Evolutionary conservation across 768 basidiomycete species (phyloP).

Genomic region (Gloeopeniophorella convolvens): DNA sequence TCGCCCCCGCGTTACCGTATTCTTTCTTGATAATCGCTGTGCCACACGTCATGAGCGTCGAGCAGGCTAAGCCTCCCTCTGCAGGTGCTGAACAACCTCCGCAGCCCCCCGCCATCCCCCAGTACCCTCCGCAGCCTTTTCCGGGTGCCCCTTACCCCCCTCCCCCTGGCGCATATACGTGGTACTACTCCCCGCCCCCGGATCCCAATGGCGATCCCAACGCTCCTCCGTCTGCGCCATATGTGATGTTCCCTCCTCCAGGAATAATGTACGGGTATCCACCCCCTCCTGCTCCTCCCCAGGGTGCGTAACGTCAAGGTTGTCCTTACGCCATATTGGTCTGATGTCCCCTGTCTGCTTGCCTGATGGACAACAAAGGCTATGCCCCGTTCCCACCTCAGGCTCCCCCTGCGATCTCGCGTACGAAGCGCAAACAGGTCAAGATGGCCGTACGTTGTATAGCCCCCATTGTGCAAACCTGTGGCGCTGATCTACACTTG

Average conservation of each 20-base stretch:
- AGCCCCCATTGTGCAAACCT: not conserved
- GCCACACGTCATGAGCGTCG: slow-evolving; percentile 16
- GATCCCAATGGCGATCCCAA: slow-evolving; percentile 17
- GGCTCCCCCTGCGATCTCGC: slow-evolving; percentile 25
- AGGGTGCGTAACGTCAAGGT: slow-evolving; percentile 5
- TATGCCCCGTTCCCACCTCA: slow-evolving; percentile 23
- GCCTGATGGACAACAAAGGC: slow-evolving; percentile 2
- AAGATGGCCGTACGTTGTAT: slow-evolving; percentile 47
- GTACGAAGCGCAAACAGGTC: slow-evolving; percentile 47
- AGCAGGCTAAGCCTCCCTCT: slow-evolving; percentile 15
- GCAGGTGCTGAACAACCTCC: slow-evolving; percentile 7
- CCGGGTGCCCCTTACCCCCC: slow-evolving; percentile 14
- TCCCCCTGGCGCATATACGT: slow-evolving; percentile 18
- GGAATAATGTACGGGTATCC: slow-evolving; percentile 24
- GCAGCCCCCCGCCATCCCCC: slow-evolving; percentile 13
- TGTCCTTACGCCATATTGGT: not conserved
- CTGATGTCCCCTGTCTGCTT: not conserved
- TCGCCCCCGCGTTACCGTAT: not conserved
- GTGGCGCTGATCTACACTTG: slow-evolving; percentile 2
- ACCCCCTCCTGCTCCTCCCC: slow-evolving; percentile 20
- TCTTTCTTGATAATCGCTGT: not conserved
- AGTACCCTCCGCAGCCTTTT: slow-evolving; percentile 18
- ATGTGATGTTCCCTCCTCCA: slow-evolving; percentile 19
- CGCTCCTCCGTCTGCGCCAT: slow-evolving; percentile 12
- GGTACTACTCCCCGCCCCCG: slow-evolving; percentile 20